Percentiles rank a stretch among this genome's conserved stretches.
phyloP scores from a whole-genome alignment of 768 basidiomycete species.

The Tulasnella sp. region DNA sequence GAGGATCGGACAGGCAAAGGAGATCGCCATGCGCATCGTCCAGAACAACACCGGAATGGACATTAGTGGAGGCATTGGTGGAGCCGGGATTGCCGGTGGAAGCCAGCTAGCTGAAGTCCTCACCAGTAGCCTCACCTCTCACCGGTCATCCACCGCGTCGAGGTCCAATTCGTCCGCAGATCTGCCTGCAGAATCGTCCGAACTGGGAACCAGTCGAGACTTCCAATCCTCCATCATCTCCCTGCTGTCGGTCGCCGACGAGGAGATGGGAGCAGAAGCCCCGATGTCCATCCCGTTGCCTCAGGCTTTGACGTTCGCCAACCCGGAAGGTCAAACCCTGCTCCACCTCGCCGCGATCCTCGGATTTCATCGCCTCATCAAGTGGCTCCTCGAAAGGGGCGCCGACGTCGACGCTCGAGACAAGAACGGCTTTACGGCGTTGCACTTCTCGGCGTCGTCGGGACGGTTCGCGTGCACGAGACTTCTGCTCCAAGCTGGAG shows the following conservation, averaged over 20 bases:
- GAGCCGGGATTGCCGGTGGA: conserved; percentile 35
- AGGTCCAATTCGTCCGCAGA: conserved; percentile 11
- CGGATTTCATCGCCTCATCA: conserved; percentile 55
- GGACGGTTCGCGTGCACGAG: conserved; percentile 51
- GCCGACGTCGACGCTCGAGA: conserved; percentile 79
- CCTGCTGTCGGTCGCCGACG: conserved; percentile 69
- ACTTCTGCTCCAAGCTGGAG: conserved; percentile 62
- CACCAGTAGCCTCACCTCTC: neutral
- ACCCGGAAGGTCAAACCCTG: conserved; percentile 66
- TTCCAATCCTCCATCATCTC: conserved; percentile 71
- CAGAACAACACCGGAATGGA: conserved; percentile 35
- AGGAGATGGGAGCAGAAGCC: conserved; percentile 31
- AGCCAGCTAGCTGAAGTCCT: neutral
- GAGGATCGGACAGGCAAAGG: conserved; percentile 84
- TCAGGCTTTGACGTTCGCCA: conserved; percentile 57
- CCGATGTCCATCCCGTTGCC: conserved; percentile 34
- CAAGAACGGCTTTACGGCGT: conserved; percentile 77
- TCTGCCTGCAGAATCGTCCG: neutral
- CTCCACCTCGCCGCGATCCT: conserved; percentile 80
- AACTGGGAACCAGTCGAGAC: conserved; percentile 29
- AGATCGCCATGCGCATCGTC: conserved; percentile 88
- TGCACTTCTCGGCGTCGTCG: conserved; percentile 72
- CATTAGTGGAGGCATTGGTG: conserved; percentile 31
- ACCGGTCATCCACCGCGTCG: conserved; percentile 3
- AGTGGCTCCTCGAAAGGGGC: conserved; percentile 57